These are phyloP conservation scores for Amanita pseudoporphyria DNA, from an alignment of 768 basidiomycete species.

Conservation along the genomic window DNA sequence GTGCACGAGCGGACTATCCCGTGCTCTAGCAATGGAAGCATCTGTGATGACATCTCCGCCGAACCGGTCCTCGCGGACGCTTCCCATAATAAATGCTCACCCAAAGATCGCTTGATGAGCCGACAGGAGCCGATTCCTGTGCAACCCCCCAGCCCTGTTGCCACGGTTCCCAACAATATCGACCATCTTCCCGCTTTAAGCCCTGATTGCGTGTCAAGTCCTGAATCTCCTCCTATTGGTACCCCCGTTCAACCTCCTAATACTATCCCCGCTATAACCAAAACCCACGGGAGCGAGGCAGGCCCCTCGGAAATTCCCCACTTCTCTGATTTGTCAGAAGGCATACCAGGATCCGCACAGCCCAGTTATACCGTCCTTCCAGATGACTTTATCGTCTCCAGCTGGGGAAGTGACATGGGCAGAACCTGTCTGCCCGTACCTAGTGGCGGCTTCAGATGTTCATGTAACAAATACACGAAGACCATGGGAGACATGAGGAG, in stretches of 20 bases:
- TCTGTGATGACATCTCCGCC: no score
- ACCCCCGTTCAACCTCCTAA: background rate
- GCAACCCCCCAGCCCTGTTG: background rate
- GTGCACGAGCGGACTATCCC: background rate
- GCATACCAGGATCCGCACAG: no score
- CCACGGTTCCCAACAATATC: background rate
- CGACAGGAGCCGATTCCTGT: background rate
- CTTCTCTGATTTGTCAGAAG: background rate
- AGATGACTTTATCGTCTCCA: background rate
- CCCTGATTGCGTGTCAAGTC: background rate
- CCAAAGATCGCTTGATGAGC: background rate
- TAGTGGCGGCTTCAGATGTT: background rate
- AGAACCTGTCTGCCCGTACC: background rate
- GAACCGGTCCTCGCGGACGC: no score
- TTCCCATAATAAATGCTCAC: no score
- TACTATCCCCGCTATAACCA: background rate
- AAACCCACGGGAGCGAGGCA: background rate
- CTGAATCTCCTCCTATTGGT: background rate
- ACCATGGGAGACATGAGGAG: slow-evolving; percentile 4
- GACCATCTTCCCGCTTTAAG: background rate
- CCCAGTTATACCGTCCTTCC: background rate
- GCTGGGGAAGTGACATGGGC: slow-evolving; percentile 2
- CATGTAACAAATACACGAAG: background rate
- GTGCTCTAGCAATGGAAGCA: no score
- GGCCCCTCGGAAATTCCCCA: background rate